Evolutionary conservation across 768 basidiomycete species (phyloP).

Genomic region (Russula brevipes): DNA sequence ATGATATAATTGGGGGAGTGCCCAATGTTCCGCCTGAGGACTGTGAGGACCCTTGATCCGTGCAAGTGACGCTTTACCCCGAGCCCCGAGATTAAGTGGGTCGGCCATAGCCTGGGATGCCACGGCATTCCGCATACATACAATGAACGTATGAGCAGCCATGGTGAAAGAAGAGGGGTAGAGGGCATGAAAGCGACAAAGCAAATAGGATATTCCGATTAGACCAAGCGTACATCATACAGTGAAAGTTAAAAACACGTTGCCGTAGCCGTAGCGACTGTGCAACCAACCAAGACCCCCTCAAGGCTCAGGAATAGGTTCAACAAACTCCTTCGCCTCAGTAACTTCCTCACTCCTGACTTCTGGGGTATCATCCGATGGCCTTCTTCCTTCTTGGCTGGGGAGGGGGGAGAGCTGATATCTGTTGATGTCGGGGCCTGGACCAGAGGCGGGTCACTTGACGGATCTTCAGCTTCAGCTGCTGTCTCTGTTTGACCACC

Average conservation of each 20-base stretch:
- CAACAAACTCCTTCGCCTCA: background rate
- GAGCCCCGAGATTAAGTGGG: background rate
- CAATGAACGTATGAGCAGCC: constrained; percentile 1
- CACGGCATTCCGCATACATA: background rate
- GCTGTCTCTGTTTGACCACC: constrained; percentile 6
- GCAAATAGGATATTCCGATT: constrained; percentile 3
- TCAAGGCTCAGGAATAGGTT: background rate
- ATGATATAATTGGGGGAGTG: background rate
- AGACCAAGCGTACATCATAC: constrained; percentile 1
- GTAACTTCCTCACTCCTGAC: background rate
- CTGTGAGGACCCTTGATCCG: background rate
- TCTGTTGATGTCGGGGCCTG: background rate
- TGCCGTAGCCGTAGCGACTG: background rate
- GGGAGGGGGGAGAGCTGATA: background rate
- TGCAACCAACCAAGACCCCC: background rate
- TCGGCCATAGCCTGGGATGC: background rate
- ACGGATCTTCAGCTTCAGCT: constrained; percentile 3
- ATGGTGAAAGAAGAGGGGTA: background rate
- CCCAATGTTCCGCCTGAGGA: no score
- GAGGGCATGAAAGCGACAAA: background rate
- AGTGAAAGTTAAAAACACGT: background rate
- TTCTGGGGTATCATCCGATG: background rate
- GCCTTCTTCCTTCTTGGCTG: background rate
- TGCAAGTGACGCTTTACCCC: background rate
- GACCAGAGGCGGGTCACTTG: constrained; percentile 2